These are phyloP conservation scores for Psilocybe sp. DNA, from an alignment of 768 basidiomycete species.

Conservation along the genomic window DNA sequence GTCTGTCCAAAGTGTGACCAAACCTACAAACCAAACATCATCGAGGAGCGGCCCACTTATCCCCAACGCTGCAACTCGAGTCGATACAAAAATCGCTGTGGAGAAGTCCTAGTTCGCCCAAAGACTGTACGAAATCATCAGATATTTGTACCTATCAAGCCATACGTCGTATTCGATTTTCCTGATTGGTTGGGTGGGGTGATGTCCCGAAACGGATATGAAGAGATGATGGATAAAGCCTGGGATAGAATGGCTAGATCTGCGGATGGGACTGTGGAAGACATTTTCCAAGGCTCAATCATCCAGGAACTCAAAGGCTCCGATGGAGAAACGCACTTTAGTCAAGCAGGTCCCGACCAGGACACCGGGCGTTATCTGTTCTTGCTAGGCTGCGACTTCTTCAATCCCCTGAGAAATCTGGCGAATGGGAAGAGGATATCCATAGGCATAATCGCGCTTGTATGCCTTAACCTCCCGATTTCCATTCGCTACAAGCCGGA, in stretches of 20 bases:
- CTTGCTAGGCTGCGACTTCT: not conserved
- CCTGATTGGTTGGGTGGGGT: not conserved
- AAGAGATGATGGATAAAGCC: not conserved
- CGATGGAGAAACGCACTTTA: not conserved
- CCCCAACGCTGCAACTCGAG: not conserved
- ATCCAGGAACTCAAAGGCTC: not conserved
- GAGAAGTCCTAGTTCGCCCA: not conserved
- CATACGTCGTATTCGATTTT: not conserved
- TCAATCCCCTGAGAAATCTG: not conserved
- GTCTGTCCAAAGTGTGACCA: not conserved
- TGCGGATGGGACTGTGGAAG: not conserved
- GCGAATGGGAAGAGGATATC: constrained; percentile 17
- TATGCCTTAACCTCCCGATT: constrained; percentile 30
- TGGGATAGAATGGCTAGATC: not conserved
- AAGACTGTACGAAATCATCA: not conserved
- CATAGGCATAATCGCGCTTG: constrained; percentile 20
- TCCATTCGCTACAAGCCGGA: constrained; percentile 20
- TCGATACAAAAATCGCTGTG: not conserved
- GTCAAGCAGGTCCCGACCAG: not conserved
- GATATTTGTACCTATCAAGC: not conserved
- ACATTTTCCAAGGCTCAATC: not conserved
- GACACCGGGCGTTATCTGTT: not conserved
- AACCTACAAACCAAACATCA: not conserved
- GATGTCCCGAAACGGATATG: not conserved
- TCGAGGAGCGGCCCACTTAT: not conserved